phyloP scores from a whole-genome alignment of 164 flowering plant species.

The Vitis cinerea region DNA sequence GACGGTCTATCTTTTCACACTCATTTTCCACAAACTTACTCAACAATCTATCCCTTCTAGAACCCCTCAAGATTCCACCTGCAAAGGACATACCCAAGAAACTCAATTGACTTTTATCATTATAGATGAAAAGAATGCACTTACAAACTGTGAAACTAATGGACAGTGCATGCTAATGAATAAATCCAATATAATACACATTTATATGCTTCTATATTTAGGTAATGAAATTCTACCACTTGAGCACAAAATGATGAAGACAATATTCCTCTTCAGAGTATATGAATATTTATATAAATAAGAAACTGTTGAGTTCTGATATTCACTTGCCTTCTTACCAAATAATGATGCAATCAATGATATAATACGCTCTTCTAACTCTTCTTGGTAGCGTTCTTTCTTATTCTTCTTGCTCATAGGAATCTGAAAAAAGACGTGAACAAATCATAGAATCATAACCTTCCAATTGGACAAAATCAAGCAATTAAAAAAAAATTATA shows the following conservation, averaged over 20 bases:
- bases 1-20: constrained; percentile 93
- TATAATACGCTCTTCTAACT: constrained; percentile 88
- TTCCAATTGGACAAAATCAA: no score
- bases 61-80: constrained; percentile 90
- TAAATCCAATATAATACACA: no score
- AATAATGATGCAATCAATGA: constrained; percentile 90
- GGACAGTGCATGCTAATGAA: no score
- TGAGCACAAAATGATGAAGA: no score
- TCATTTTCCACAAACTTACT: constrained; percentile 95
- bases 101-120: not conserved
- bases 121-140: not conserved
- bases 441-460: no score
- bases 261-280: no score
- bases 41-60: constrained; percentile 89
- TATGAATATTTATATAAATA: no score
- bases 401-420: constrained; percentile 83
- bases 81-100: constrained; percentile 12
- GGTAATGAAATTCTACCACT: no score
- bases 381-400: constrained; percentile 83
- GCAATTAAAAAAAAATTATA: no score
- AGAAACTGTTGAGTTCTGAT: no score
- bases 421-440: constrained; percentile 39
- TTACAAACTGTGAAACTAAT: not conserved
- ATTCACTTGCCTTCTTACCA: constrained; percentile 77
- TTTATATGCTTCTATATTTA: no score